phyloP scores from a whole-genome alignment of 148 eudicot genomes.

The Camellia granthamiana region DNA sequence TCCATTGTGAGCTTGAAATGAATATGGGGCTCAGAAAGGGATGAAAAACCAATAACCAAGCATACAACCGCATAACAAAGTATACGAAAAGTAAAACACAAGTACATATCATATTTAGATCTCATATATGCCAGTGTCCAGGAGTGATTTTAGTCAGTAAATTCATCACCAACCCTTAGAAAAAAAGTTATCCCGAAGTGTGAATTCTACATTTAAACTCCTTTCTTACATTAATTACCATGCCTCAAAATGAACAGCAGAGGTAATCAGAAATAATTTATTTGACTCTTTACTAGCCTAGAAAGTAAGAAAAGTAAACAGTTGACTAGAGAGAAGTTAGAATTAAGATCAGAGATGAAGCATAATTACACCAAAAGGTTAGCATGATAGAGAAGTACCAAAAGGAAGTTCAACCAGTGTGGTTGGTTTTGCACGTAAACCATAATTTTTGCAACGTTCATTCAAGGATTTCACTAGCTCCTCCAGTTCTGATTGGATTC shows the following conservation, averaged over 20 bases:
- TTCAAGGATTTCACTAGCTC: conserved; percentile 79
- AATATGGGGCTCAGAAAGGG: background rate
- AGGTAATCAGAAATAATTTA: conserved; percentile 5
- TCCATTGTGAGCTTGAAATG: background rate
- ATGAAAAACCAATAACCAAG: background rate
- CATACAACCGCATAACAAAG: background rate
- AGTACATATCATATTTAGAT: background rate
- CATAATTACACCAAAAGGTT: conserved; percentile 6
- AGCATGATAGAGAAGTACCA: conserved; percentile 44
- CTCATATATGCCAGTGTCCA: background rate
- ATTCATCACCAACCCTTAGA: background rate
- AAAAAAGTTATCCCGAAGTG: conserved; percentile 3
- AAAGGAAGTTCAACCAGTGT: conserved; percentile 93
- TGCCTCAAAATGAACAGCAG: background rate
- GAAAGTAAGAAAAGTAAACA: background rate
- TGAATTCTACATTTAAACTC: background rate
- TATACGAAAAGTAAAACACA: background rate
- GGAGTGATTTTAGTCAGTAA: background rate
- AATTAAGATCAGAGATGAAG: background rate
- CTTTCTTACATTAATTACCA: background rate
- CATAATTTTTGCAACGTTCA: conserved; percentile 95
- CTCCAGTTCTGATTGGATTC: conserved; percentile 70
- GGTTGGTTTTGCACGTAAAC: conserved; percentile 91
- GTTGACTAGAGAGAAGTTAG: background rate
- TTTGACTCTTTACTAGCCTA: background rate